Conservation (phyloP, 768 basidiomycete species). For the Suillus sp. region DNA sequence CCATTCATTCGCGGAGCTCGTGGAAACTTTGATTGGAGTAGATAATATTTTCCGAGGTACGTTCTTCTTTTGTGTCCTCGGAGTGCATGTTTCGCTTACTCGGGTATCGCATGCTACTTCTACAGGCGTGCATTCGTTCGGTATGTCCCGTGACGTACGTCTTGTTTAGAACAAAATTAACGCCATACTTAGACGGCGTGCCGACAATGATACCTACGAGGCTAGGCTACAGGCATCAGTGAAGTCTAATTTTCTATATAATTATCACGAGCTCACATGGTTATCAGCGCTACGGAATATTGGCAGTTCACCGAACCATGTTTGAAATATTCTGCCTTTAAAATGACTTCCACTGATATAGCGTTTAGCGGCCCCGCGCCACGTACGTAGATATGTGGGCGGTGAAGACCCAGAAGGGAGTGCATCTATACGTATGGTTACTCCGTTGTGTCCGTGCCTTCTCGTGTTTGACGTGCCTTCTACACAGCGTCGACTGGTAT, state of each 20-base stretch:
- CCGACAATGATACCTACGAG: conserved; percentile 49
- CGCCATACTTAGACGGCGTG: conserved; percentile 45
- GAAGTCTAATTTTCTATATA: conserved; percentile 7
- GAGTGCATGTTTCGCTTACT: not conserved
- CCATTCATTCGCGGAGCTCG: conserved; percentile 39
- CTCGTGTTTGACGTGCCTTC: conserved; percentile 1
- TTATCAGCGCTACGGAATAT: conserved; percentile 40
- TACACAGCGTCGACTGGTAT: conserved; percentile 47
- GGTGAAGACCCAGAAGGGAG: conserved; percentile 53
- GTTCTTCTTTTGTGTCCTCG: conserved; percentile 5
- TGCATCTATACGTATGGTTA: conserved; percentile 44
- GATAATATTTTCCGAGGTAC: conserved; percentile 45
- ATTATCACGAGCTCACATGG: conserved; percentile 16
- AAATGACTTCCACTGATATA: not conserved
- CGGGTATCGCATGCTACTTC: conserved; percentile 10
- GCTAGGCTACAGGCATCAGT: conserved; percentile 53
- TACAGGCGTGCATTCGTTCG: conserved; percentile 46
- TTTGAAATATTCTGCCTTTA: conserved; percentile 14
- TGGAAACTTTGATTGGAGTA: conserved; percentile 40
- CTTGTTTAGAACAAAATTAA: not conserved
- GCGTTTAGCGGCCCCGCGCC: conserved; percentile 32
- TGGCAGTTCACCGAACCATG: conserved; percentile 52
- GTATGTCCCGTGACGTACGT: conserved; percentile 24
- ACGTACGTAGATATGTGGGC: conserved; percentile 43
- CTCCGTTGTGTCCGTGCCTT: not conserved